These are phyloP conservation scores for Chlorella vulgaris DNA, from an alignment of 139 green algal species.

Conservation along the genomic window DNA sequence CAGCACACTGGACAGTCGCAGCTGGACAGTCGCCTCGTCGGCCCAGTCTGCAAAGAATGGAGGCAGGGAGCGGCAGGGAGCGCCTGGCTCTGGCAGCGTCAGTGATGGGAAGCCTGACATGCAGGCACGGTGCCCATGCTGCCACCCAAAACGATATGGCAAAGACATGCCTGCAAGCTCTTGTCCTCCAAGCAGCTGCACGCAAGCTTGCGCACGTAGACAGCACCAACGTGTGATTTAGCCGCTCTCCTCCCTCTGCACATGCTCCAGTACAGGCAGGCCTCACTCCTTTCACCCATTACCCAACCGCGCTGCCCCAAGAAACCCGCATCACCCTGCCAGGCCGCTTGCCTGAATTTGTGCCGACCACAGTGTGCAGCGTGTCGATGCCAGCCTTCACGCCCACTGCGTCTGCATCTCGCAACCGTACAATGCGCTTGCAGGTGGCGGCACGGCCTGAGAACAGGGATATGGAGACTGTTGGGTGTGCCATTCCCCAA, in stretches of 20 bases:
- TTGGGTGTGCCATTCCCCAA: no score
- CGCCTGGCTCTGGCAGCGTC: not conserved
- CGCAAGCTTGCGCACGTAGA: no score
- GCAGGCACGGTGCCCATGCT: no score
- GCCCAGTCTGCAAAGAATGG: not conserved
- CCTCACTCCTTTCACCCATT: no score
- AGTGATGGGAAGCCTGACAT: not conserved
- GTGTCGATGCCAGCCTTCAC: not conserved
- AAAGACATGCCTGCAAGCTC: no score
- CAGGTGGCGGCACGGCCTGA: not conserved
- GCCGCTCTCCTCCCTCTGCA: no score
- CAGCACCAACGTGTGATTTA: no score
- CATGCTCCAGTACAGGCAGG: no score
- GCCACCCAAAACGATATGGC: no score
- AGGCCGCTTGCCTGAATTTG: slow-evolving; percentile 16
- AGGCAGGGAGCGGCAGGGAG: not conserved
- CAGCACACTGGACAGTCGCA: not conserved
- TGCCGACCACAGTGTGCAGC: slow-evolving; percentile 12
- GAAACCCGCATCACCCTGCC: no score
- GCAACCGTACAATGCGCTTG: slow-evolving; percentile 12
- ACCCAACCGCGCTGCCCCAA: no score
- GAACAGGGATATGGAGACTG: slow-evolving; percentile 29
- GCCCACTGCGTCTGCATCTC: not conserved
- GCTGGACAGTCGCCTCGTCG: slow-evolving; percentile 10
- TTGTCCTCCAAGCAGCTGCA: not conserved